phyloP scores from a whole-genome alignment of 768 basidiomycete genomes.

The Collybia sp. region DNA sequence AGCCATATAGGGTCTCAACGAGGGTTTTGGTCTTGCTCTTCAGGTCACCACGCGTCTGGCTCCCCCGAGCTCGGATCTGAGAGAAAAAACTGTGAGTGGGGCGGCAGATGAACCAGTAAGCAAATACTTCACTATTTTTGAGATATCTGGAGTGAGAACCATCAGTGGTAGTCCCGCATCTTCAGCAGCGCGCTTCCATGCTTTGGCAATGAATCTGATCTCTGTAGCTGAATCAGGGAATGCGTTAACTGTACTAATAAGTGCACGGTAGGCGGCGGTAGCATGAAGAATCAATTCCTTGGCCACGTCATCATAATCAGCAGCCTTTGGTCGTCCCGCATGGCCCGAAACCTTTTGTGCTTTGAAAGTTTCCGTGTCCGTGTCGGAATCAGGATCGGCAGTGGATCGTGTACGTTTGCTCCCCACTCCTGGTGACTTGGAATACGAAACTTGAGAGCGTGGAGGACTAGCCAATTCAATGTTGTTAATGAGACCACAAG shows the following conservation, averaged over 20 bases:
- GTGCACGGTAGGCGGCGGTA: constrained; percentile 8
- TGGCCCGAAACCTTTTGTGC: not conserved
- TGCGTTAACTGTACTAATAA: constrained; percentile 11
- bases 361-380: not conserved
- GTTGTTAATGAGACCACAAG: too few species aligned
- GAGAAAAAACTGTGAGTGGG: not conserved
- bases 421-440: not conserved
- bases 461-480: too few species aligned
- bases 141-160: constrained; percentile 8
- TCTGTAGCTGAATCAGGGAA: constrained; percentile 16
- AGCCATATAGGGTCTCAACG: constrained; percentile 14
- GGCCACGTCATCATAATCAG: constrained; percentile 11
- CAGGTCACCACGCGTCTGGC: constrained; percentile 15
- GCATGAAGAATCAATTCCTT: constrained; percentile 16
- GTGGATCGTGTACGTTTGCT: not conserved
- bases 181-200: constrained; percentile 10
- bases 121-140: constrained; percentile 12
- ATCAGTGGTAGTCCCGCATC: constrained; percentile 5
- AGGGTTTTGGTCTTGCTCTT: constrained; percentile 12
- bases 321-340: constrained; percentile 11
- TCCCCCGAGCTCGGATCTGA: constrained; percentile 11
- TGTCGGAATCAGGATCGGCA: not conserved
- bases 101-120: not conserved
- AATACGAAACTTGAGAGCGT: not conserved
- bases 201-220: constrained; percentile 2